Base-by-base conservation (phyloP, 495 filamentous ascomycete genomes). In the Neurospora cerealis region DNA sequence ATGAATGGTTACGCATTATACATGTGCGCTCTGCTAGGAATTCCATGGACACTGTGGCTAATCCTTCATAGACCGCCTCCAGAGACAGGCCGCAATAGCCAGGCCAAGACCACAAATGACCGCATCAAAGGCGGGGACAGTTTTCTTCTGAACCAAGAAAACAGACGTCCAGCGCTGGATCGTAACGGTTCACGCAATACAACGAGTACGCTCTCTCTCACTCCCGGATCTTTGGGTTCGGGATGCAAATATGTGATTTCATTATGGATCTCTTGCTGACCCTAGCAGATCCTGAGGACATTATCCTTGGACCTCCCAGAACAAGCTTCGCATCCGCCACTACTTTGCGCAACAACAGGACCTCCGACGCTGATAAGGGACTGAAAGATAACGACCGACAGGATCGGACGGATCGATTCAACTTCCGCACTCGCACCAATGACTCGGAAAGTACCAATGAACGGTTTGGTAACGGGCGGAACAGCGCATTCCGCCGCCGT, bases 271-370 rank as follows among this genome's bases (percentile, higher is more conserved):
- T 37, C 41, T 74, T 44, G 71, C 77, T 78, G 73, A 79, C 72
- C 54, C 46, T 72, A 40, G 32, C 70, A 90, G 88, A 88, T 75
- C 81, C 85, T 74, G 94, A 96, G 78, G 93, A 97, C 73, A 94
- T 97, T 72, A 86, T 97, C 75, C 92, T 97, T 46, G 94, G 93
- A 40, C 95, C 95, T 39, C 94, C 95, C 2, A 94, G 94, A 76
- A 93, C 89, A 36, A 89, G 89, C 38, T 97, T 98, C 81, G 90
- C 93, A 73, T 97, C 95, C 11, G 91, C 93, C 19, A 93, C 92
- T 66, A 83, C 87, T 39, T 71, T 78, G 44, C 81, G 81, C 71
- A 76, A 73, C 75, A 82, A 75, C 80, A 89, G 82, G 87, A 79
- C 72, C 74, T 88, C 80, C 77, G 81, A 90, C 77, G 78, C 75